Conservation (phyloP, 176 grass and related monocot species). For the Oryza meyeriana region DNA sequence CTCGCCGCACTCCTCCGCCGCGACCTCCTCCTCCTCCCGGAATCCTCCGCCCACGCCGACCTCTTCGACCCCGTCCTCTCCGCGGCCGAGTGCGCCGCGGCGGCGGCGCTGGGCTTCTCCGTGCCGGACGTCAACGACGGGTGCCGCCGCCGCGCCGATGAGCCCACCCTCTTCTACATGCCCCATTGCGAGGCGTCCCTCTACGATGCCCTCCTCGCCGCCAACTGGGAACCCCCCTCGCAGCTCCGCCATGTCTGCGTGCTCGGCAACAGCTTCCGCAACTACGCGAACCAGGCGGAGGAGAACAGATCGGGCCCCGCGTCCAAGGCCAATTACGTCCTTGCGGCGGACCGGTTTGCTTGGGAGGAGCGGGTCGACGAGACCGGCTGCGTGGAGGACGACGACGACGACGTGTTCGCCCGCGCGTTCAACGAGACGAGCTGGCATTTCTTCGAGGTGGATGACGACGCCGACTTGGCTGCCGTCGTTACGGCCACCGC, state of each 20-base stretch:
- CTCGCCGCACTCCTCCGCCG: slow-evolving; percentile 53
- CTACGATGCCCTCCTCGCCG: slow-evolving; percentile 66
- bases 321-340: slow-evolving; percentile 41
- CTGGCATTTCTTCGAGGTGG: slow-evolving; percentile 88
- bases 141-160: slow-evolving; percentile 43
- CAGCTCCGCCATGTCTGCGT: slow-evolving; percentile 55
- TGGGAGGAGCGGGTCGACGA: slow-evolving; percentile 55
- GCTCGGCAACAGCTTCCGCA: slow-evolving; percentile 73
- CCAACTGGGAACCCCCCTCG: slow-evolving; percentile 56
- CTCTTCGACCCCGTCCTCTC: slow-evolving; percentile 81
- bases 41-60: slow-evolving; percentile 36
- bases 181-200: slow-evolving; percentile 72
- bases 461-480: slow-evolving; percentile 32
- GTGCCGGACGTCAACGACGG: slow-evolving; percentile 53
- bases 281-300: slow-evolving; percentile 45
- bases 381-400: slow-evolving; percentile 23
- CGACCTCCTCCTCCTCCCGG: slow-evolving; percentile 23
- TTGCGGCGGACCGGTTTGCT: slow-evolving; percentile 40
- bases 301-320: slow-evolving; percentile 20
- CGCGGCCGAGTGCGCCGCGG: slow-evolving; percentile 60
- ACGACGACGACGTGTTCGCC: slow-evolving; percentile 44
- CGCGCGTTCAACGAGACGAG: slow-evolving; percentile 78
- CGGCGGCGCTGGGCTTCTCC: slow-evolving; percentile 49
- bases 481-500: background rate
- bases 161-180: slow-evolving; percentile 90